Base-by-base conservation (phyloP, 2,329 filamentous ascomycete species). In the Diaporthe sp. region DNA sequence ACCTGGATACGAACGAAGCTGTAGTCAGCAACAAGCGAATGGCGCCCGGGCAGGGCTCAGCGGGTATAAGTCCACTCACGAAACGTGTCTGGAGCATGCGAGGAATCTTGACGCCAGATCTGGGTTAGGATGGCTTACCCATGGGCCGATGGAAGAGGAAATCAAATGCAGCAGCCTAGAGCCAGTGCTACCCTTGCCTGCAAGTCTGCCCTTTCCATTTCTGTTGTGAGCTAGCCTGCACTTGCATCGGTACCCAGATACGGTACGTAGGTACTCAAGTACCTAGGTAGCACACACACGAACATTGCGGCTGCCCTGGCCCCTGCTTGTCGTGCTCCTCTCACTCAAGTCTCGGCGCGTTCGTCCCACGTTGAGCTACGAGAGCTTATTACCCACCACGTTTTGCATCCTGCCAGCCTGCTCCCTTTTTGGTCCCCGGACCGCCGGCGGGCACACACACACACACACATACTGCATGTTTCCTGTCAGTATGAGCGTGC, bases 361-460 rank as follows among this genome's bases (percentile, higher is more conserved):
- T 68, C 65, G 15, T 68, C 65, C 65, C 47, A 68, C 65, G 13
- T 51, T 22, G 63, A 68, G 65, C 65, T 68, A 28, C 42, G 61
- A 67, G 65, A 68, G 47, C 44, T 68, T 68, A 68, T 53, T 68
- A 68, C 65, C 65, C 65, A 68, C 65, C 65, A 68, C 65, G 65
- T 53, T 39, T 68, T 68, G 65, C 47, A 37, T 68, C 31, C 31
- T 53, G 49, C 42, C 42, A 44, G 42, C 49, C 49, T 53, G 47
- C 44, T 51, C 61, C 61, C 39, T 67, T 67, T 34, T 51, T 37
- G 49, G 63, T 20, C 22, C n/a, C 28, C 28, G 44, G 42, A 7
- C 44, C 44, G 44, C 63, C 63, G 44, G 5, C 44, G 44, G 44
- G 58, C 28, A 34, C 28, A 34, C 28, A 22, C 20, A 15, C 55